Evolutionary conservation across 2,329 filamentous ascomycete genomes (phyloP), one percentile per base, ranked within the genome.

Genomic region (Cadophora luteo-olivacea): DNA sequence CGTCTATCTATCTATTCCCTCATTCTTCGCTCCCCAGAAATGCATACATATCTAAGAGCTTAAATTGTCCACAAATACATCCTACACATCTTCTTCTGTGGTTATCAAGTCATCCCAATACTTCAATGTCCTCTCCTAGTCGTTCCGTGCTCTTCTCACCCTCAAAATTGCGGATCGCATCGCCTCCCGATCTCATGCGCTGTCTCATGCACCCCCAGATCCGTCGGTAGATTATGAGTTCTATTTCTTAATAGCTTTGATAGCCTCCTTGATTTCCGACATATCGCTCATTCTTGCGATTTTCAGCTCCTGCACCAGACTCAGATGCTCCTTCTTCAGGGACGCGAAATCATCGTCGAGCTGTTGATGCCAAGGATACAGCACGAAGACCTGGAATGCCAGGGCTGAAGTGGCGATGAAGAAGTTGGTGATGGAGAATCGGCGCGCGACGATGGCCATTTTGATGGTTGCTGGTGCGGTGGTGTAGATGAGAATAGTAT

Each of bases 331-430:
- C 48, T 77, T 77, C 70, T 83, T 84, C 60, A 87, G 74, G 19
- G 79, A 75, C 61, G 82, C 77, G 72, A 87, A 86, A 49, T 84
- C 82, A 14, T 82, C 80, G 41, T 86, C 84, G 1, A 87, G 75
- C 68, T 82, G 78, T 61, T 86, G 79, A 72, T 87, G 85, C 85
- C 85, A 87, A 1, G 85, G 85, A 70, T 87, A 86, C 5, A 87
- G 79, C 16, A 87, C 84, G 65, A 84, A 85, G 54, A 86, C 82
- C 74, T 87, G 85, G 74, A 87, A 87, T 25, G 77, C 78, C 8
- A 87, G 79, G 0, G 85, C 85, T 0, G 84, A 84, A 7, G 81
- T 79, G 7, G 83, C 85, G 61, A 87, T 82, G 61, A 82, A 74
- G 74, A 87, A 87, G 75, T 87, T 87, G 61, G 83, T 84, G 38